Evolutionary conservation across 1,139 yeast genomes (phyloP).

Genomic region (Geotrichum klebahnii): DNA sequence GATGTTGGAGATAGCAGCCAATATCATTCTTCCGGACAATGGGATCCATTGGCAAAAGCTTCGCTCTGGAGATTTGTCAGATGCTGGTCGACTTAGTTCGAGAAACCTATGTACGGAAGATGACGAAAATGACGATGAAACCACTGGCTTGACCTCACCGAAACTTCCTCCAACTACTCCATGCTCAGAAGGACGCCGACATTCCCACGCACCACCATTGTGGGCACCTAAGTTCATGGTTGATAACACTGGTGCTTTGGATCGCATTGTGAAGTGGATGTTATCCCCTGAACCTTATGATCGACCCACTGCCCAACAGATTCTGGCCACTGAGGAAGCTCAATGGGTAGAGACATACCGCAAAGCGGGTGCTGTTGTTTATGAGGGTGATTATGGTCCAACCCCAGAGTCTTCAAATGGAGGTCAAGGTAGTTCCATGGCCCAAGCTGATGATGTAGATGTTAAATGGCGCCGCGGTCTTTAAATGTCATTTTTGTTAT

Average conservation of each 20-base stretch:
- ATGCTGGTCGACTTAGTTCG: conserved; percentile 84
- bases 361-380: conserved; percentile 91
- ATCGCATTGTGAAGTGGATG: conserved; percentile 82
- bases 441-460: conserved; percentile 29
- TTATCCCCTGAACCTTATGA: conserved; percentile 77
- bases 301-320: conserved; percentile 71
- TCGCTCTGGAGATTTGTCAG: conserved; percentile 91
- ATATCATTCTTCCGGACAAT: conserved; percentile 89
- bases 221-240: conserved; percentile 86
- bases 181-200: neutral
- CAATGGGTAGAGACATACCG: conserved; percentile 74
- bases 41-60: conserved; percentile 96
- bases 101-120: conserved; percentile 45
- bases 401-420: conserved; percentile 41
- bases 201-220: conserved; percentile 47
- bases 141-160: conserved; percentile 4
- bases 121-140: conserved; percentile 9
- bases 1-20: conserved; percentile 93
- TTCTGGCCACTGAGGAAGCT: conserved; percentile 69
- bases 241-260: conserved; percentile 70
- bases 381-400: conserved; percentile 96
- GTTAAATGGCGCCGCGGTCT: conserved; percentile 29
- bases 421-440: conserved; percentile 21
- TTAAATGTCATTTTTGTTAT: neutral
- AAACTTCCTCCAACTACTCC: conserved; percentile 7